A percentile compares a stretch with the other conserved stretches of the same genome.
Evolutionary conservation across 2,329 filamentous ascomycete species (phyloP).

Genomic region (Paracoccidioides brasiliensis): DNA sequence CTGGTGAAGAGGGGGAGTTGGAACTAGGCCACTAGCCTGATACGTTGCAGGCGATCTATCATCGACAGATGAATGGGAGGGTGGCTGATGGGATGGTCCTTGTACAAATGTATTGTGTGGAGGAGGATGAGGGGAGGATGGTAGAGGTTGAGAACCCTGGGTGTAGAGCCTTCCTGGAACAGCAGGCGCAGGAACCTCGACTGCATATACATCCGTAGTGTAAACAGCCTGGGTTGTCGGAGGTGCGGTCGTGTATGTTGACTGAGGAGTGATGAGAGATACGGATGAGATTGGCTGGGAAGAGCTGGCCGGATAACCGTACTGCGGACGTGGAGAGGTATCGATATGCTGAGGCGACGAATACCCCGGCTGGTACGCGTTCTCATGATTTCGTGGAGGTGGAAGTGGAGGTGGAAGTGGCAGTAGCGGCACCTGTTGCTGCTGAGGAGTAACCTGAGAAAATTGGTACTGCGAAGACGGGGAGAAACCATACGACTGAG

Average conservation of each 20-base stretch:
- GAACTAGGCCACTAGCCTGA: constrained; percentile 26
- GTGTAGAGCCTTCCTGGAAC: neutral
- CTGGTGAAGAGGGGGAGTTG: constrained; percentile 40
- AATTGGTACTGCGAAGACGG: constrained; percentile 16
- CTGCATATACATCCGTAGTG: neutral
- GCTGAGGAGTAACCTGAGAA: constrained; percentile 1
- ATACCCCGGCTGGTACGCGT: constrained; percentile 24
- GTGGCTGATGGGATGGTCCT: neutral
- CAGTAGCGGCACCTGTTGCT: constrained; percentile 12
- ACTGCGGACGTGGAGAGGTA: constrained; percentile 16
- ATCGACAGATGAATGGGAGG: constrained; percentile 16
- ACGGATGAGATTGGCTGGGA: constrained; percentile 15
- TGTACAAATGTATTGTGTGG: constrained; percentile 2
- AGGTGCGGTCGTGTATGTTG: constrained; percentile 9
- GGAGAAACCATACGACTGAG: constrained; percentile 21
- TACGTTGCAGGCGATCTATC: constrained; percentile 16
- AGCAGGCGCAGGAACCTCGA: neutral
- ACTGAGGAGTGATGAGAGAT: constrained; percentile 9
- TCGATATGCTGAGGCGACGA: constrained; percentile 17
- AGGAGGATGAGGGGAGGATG: constrained; percentile 5
- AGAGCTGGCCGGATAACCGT: constrained; percentile 15
- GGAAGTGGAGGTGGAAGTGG: constrained; percentile 26
- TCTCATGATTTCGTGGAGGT: constrained; percentile 22
- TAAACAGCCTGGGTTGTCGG: constrained; percentile 9
- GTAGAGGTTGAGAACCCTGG: neutral